Evolutionary conservation across 805 yeast genomes (phyloP), one percentile per base, ranked within the genome.

Genomic region (Ogataea paradorogensis): DNA sequence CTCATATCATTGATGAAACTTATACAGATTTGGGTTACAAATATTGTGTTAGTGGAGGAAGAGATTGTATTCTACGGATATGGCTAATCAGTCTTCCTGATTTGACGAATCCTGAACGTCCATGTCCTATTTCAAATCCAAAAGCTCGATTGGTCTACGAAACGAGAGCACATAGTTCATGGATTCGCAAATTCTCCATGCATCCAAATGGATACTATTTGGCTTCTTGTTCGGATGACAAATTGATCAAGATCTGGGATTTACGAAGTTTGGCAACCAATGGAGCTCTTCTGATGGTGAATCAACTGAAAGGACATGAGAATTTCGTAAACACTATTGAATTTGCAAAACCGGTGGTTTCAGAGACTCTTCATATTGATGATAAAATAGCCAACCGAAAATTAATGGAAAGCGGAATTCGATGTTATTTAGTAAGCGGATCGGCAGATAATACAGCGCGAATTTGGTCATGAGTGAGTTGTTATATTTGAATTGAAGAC

Each of bases 51-150:
- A 78, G 95, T 13, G 87, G 82, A 15, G 86, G 91, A 1, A 70
- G 97, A 52, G 96, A 90, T 61, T 81, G 83, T 52, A 53, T 73
- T 2, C 70, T 90, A 16, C 76, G 78, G 47, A 65, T 90, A 13
- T 90, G 96, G 96, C 68, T 79, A 33, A 58, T 84, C n/a, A 88
- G 89, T 1, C 59, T 79, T 1, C 90, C 91, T 1, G 69, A 65
- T 7, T 41, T 78, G n/a, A 61, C 73, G 23, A 74, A 80, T 10
- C 51, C 52, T 3, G 56, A 45, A 7, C 39, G 42, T 7, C 62
- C 75, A 5, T 30, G 41, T 29, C 84, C 88, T 0, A 62, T 78
- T 0, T 61, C 74, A 15, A 73, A 79, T 51, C 78, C 84, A 1
- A 76, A 80, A 33, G 91, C 85, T 2, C 71, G 69, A 51, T 63